Evolutionary conservation across 768 basidiomycete genomes (phyloP).

Genomic region (Kwoniella botswanensis): DNA sequence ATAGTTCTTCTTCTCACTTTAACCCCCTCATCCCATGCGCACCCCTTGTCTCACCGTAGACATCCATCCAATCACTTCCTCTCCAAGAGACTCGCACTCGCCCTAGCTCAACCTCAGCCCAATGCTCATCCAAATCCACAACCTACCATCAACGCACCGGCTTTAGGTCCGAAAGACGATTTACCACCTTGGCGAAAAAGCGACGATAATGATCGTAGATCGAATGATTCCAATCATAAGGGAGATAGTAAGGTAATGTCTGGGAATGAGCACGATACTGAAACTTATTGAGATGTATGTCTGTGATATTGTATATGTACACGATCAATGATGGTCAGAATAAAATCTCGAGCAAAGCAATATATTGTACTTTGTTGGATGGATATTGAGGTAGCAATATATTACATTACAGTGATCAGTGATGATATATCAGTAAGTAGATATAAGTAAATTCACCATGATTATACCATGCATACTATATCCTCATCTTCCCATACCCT

Average conservation of each 20-base stretch:
- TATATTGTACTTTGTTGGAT: too few relatives aligned
- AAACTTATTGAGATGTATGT: background rate
- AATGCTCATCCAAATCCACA: background rate
- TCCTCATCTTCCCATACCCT: background rate
- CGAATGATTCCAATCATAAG: background rate
- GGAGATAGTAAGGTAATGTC: background rate
- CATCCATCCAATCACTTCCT: background rate
- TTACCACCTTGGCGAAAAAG: background rate
- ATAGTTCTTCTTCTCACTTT: background rate
- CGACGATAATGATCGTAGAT: background rate
- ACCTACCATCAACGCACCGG: background rate
- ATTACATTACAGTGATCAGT: too few relatives aligned
- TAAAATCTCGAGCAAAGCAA: too few relatives aligned
- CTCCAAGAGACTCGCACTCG: too few relatives aligned
- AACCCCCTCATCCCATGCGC: background rate
- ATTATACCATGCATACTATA: background rate
- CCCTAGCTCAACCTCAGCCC: background rate
- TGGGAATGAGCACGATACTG: background rate
- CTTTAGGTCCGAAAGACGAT: background rate
- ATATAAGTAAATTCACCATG: background rate
- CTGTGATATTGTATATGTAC: too few relatives aligned
- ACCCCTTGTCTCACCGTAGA: background rate
- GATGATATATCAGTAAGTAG: background rate
- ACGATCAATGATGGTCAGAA: too few relatives aligned
- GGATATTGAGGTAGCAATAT: too few relatives aligned